Conservation (phyloP, 352 stramenopile genomes). For the Phytophthora ramorum region DNA sequence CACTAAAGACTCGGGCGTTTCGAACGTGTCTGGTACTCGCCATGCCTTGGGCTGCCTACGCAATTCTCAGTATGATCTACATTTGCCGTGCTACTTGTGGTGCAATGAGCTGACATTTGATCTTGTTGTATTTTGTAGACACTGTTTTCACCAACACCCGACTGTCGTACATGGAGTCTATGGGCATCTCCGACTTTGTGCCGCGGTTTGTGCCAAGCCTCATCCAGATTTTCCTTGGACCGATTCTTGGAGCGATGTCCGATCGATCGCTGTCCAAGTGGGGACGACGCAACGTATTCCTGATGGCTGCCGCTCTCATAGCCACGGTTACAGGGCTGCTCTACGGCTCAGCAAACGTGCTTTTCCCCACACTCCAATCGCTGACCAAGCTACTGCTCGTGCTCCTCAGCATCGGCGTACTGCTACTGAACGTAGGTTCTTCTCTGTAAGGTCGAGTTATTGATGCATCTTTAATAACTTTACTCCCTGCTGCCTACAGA, state of each 20-base stretch:
- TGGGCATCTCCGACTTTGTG: slow-evolving; percentile 67
- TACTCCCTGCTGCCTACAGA: slow-evolving; percentile 37
- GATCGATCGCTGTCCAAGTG: slow-evolving; percentile 77
- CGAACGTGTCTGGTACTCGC: slow-evolving; percentile 73
- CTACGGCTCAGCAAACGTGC: slow-evolving; percentile 66
- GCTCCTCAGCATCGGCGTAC: slow-evolving; percentile 62
- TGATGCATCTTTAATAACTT: not conserved
- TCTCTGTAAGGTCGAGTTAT: not conserved
- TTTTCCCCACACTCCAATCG: slow-evolving; percentile 54
- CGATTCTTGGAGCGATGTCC: slow-evolving; percentile 75
- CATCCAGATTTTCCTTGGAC: slow-evolving; percentile 69
- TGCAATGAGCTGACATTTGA: slow-evolving; percentile 9
- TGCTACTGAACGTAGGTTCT: slow-evolving; percentile 62
- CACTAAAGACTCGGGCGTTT: slow-evolving; percentile 33
- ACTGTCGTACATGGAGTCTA: slow-evolving; percentile 73
- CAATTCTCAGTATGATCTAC: slow-evolving; percentile 61
- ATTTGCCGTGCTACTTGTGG: not conserved
- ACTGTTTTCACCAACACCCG: slow-evolving; percentile 77
- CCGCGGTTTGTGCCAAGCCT: slow-evolving; percentile 71
- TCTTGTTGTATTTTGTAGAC: slow-evolving; percentile 34
- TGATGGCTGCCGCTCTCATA: slow-evolving; percentile 56
- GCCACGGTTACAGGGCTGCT: slow-evolving; percentile 63
- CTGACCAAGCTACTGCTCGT: slow-evolving; percentile 66
- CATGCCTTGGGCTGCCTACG: slow-evolving; percentile 78
- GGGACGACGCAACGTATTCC: slow-evolving; percentile 73